Conservation (phyloP, 2,329 filamentous ascomycete species). For the Alternaria ventricosa region DNA sequence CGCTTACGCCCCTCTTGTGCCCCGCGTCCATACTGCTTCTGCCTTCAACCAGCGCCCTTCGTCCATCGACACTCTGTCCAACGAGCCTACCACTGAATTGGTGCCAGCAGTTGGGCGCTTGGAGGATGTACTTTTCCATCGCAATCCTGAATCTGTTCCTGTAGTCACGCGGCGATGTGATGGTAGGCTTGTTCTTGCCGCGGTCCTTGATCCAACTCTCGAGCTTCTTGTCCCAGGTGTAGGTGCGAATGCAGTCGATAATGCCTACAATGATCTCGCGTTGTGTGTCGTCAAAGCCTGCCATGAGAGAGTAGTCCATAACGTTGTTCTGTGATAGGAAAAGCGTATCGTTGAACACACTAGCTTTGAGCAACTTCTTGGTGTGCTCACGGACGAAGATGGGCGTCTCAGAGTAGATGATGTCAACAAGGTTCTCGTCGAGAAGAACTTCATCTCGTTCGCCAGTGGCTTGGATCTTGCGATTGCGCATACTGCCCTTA, state of each 20-base stretch:
- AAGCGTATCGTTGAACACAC: constrained; percentile 96
- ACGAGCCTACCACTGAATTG: constrained; percentile 58
- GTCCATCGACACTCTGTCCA: constrained; percentile 22
- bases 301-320: constrained; percentile 99
- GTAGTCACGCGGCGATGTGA: constrained; percentile 97
- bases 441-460: constrained; percentile 95
- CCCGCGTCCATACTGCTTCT: constrained; percentile 7
- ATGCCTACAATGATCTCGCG: constrained; percentile 97
- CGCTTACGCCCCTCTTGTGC: constrained; percentile 25
- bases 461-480: constrained; percentile 93
- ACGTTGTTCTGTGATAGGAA: constrained; percentile 95
- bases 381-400: constrained; percentile 95
- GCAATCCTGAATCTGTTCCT: constrained; percentile 94
- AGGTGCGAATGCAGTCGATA: constrained; percentile 95
- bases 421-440: constrained; percentile 99
- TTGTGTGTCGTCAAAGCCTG: constrained; percentile 87
- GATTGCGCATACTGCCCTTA: constrained; percentile 98
- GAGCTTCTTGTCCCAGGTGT: constrained; percentile 99
- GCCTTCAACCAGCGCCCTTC: constrained; percentile 19
- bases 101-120: constrained; percentile 79
- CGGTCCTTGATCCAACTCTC: constrained; percentile 99
- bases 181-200: constrained; percentile 85
- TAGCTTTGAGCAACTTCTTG: constrained; percentile 88
- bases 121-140: constrained; percentile 87
- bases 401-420: constrained; percentile 90